These are phyloP conservation scores for Amanita molliuscula DNA, from an alignment of 768 basidiomycete genomes.

Conservation along the genomic window DNA sequence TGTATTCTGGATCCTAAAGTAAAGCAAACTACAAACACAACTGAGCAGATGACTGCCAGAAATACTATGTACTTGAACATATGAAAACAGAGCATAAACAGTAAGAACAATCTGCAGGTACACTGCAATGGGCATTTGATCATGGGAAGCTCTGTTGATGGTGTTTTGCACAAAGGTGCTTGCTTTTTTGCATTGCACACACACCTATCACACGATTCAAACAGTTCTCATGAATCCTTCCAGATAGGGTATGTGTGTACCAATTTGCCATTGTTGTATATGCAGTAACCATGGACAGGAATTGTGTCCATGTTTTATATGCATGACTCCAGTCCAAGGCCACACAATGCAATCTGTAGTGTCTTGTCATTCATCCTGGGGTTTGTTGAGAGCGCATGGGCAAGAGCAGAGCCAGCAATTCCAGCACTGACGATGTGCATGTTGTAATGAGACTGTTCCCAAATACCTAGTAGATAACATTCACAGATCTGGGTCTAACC, in stretches of 20 bases:
- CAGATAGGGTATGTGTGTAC: constrained; percentile 92
- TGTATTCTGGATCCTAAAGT: too few species aligned
- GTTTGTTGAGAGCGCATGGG: constrained; percentile 67
- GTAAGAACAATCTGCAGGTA: too few species aligned
- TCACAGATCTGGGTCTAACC: too few species aligned
- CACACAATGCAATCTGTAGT: constrained; percentile 65
- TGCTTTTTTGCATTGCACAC: constrained; percentile 34
- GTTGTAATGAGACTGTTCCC: constrained; percentile 39
- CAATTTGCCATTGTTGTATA: constrained; percentile 49
- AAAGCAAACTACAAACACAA: too few species aligned
- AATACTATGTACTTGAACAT: too few species aligned
- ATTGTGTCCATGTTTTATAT: constrained; percentile 86
- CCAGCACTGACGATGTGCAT: constrained; percentile 89
- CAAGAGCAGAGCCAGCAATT: constrained; percentile 79
- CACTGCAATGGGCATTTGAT: too few species aligned
- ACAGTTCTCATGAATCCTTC: constrained; percentile 38
- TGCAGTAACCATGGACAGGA: constrained; percentile 77
- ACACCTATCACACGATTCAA: constrained; percentile 55
- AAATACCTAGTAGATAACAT: too few species aligned
- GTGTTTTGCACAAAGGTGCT: not conserved
- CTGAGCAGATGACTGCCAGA: too few species aligned
- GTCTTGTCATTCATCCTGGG: constrained; percentile 34
- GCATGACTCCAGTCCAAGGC: constrained; percentile 67
- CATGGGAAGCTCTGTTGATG: not conserved
- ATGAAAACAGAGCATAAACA: too few species aligned